Percentiles rank a stretch among this genome's conserved stretches.
These are phyloP conservation scores for Chrysosporium queenslandicum DNA, from an alignment of 2,329 filamentous ascomycete species.

Conservation along the genomic window DNA sequence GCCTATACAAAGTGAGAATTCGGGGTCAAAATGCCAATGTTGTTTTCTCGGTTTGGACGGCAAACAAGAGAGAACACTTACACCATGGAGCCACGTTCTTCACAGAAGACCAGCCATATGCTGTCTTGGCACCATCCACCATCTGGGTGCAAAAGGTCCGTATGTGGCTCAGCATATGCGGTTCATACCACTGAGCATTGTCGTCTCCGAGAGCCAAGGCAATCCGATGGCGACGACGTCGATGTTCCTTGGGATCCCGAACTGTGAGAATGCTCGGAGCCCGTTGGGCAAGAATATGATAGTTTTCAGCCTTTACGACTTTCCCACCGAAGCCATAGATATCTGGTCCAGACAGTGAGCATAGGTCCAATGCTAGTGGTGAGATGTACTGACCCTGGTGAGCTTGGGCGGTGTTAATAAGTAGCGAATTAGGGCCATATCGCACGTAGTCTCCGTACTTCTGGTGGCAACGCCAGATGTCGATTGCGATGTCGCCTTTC, in stretches of 20 bases:
- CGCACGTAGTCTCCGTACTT: constrained; percentile 53
- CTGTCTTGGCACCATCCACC: constrained; percentile 7
- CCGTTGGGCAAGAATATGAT: constrained; percentile 27
- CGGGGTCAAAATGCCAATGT: no score
- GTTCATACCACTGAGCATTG: constrained; percentile 52
- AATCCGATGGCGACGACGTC: constrained; percentile 20
- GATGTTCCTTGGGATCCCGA: constrained; percentile 17
- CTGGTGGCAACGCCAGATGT: constrained; percentile 13
- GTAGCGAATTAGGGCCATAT: constrained; percentile 66
- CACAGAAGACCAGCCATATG: constrained; percentile 31
- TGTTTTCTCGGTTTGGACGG: no score
- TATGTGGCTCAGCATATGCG: constrained; percentile 51
- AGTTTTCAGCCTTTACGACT: constrained; percentile 25
- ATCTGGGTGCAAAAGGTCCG: constrained; percentile 50
- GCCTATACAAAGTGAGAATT: not conserved
- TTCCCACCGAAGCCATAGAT: constrained; percentile 19
- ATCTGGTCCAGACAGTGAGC: constrained; percentile 35
- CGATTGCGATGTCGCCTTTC: constrained; percentile 14
- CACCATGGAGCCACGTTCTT: constrained; percentile 39
- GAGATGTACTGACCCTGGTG: constrained; percentile 38
- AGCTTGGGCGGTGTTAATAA: constrained; percentile 62
- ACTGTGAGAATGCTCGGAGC: constrained; percentile 10
- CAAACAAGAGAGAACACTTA: no score
- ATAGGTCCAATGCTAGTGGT: not conserved
- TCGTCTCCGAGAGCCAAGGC: constrained; percentile 23